Percentiles rank a stretch among this genome's conserved stretches.
These are phyloP conservation scores for Solanum neorickii DNA, from an alignment of 257 asterid genomes.

Conservation along the genomic window DNA sequence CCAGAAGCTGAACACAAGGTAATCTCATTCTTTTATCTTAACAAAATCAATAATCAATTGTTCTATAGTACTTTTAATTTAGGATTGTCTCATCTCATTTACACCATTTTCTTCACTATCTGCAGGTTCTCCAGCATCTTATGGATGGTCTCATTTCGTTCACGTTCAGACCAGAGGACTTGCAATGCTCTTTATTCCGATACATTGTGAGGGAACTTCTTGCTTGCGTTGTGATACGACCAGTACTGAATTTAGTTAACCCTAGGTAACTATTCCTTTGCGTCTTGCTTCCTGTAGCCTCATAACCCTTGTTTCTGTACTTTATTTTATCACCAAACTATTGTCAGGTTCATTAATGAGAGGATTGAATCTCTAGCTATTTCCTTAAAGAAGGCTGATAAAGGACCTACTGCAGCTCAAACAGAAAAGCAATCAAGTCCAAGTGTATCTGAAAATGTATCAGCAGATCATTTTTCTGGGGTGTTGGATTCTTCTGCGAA, in stretches of 20 bases:
- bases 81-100: neutral
- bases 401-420: slow-evolving; percentile 34
- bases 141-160: slow-evolving; percentile 75
- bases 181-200: slow-evolving; percentile 73
- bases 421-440: slow-evolving; percentile 27
- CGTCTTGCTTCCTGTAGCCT: slow-evolving; percentile 1
- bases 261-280: slow-evolving; percentile 50
- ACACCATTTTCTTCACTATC: slow-evolving; percentile 1
- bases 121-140: slow-evolving; percentile 96
- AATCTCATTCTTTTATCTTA: slow-evolving; percentile 1
- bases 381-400: slow-evolving; percentile 47
- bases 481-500: slow-evolving; percentile 61
- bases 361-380: slow-evolving; percentile 68
- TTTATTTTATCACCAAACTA: slow-evolving; percentile 15
- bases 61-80: neutral
- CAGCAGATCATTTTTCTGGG: slow-evolving; percentile 44
- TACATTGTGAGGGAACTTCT: slow-evolving; percentile 78
- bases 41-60: neutral
- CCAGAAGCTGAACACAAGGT: slow-evolving; percentile 99
- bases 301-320: slow-evolving; percentile 2
- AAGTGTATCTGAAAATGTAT: slow-evolving; percentile 25
- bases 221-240: slow-evolving; percentile 85
- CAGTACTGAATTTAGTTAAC: slow-evolving; percentile 82
- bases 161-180: slow-evolving; percentile 68
- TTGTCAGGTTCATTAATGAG: slow-evolving; percentile 87